These are phyloP conservation scores for Jatropha podagrica DNA, from an alignment of 441 rosid species.

Conservation along the genomic window DNA sequence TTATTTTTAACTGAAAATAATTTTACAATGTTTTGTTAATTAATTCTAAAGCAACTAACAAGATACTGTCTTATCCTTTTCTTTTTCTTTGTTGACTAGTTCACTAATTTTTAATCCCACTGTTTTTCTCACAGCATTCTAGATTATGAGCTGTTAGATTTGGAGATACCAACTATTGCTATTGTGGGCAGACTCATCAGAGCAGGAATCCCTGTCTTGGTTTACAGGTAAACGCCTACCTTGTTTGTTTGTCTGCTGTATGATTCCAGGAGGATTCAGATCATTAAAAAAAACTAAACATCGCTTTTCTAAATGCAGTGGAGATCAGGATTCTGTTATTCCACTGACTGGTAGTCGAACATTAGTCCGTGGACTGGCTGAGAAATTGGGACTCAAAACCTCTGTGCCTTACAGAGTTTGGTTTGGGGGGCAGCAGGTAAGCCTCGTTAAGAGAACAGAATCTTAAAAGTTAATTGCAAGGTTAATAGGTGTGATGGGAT, in stretches of 20 bases:
- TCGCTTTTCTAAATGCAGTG: slow-evolving; percentile 45
- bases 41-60: background rate
- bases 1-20: slow-evolving; percentile 17
- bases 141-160: slow-evolving; percentile 68
- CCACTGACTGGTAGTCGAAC: slow-evolving; percentile 89
- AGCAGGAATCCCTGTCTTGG: slow-evolving; percentile 78
- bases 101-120: slow-evolving; percentile 1
- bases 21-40: background rate
- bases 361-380: slow-evolving; percentile 59
- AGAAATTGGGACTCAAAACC: slow-evolving; percentile 55
- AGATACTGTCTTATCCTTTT: background rate
- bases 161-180: slow-evolving; percentile 76
- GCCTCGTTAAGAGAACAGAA: background rate
- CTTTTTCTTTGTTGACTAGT: background rate
- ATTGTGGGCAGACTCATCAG: slow-evolving; percentile 57
- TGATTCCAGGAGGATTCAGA: slow-evolving; percentile 3
- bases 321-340: slow-evolving; percentile 96
- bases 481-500: background rate
- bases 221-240: slow-evolving; percentile 64
- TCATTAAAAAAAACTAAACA: background rate
- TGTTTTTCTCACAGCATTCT: slow-evolving; percentile 51
- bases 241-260: slow-evolving; percentile 2
- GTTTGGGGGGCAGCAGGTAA: slow-evolving; percentile 92
- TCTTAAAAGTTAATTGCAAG: background rate
- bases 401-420: slow-evolving; percentile 89